Base-by-base conservation (phyloP, 148 eudicot genomes). In the Dysphania ambrosioides region DNA sequence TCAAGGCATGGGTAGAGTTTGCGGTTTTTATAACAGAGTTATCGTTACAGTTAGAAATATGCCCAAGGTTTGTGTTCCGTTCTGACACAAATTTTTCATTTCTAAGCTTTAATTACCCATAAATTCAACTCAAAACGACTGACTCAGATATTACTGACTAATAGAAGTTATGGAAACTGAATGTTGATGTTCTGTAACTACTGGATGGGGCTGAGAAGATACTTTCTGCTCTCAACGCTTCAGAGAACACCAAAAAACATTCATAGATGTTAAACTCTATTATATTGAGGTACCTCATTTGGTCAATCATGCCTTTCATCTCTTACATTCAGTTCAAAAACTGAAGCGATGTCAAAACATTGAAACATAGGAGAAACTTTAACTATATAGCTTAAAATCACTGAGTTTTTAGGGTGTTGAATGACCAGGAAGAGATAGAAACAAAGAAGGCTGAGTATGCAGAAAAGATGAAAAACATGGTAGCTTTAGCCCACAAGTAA, bases 1-100 rank as follows among this genome's bases (percentile, higher is more conserved):
- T 94, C 78, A 91, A 90, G 85, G 98, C 98, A 47, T 94, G 98
- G 98, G 97, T 91, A 80, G 97, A 94, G 59, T n/a, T n/a, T n/a
- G n/a, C n/a, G n/a, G n/a, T n/a, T n/a, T n/a, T n/a, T n/a, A n/a
- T n/a, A n/a, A n/a, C n/a, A n/a, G n/a, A n/a, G n/a, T n/a, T n/a
- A n/a, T n/a, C n/a, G n/a, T n/a, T n/a, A 47, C 21, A 47, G 7
- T 47, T 47, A 11, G 53, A 47, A 47, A 13, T 47, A 21, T 47
- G 53, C 5, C 53, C 16, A 13, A 12, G 51, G 13, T 10, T 44
- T 2, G 51, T 6, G 36, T 71, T 27, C 27, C 5, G 5, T 61
- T 16, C 3, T 11, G 35, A 5, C 38, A 1, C 18, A 62, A 31
- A 62, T 62, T 36, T n/a, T 9, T 4, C 66, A 62, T 32, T 16